These are phyloP conservation scores for Amaranthus palmeri DNA, from an alignment of 148 eudicot species.

Conservation along the genomic window DNA sequence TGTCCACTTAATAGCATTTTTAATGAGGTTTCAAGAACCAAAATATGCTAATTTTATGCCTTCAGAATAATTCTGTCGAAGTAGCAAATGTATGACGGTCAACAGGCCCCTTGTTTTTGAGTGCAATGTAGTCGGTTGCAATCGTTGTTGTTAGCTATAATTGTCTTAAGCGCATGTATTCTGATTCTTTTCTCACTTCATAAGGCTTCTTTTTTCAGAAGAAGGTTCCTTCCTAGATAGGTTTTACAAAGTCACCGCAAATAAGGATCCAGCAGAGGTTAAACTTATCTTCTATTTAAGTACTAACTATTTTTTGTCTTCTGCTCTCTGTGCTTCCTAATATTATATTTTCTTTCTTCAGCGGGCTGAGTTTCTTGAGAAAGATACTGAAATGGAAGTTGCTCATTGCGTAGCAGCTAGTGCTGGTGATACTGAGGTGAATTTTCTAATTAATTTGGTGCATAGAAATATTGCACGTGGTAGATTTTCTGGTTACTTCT, in stretches of 20 bases:
- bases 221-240: constrained; percentile 81
- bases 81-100: background rate
- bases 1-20: background rate
- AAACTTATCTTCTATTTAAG: constrained; percentile 2
- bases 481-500: background rate
- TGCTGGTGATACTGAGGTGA: constrained; percentile 93
- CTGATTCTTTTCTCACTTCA: background rate
- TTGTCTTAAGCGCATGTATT: background rate
- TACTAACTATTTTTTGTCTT: background rate
- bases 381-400: constrained; percentile 87
- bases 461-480: background rate
- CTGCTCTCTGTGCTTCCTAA: background rate
- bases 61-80: background rate
- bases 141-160: background rate
- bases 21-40: no score
- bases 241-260: constrained; percentile 78
- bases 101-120: background rate
- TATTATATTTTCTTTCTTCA: constrained; percentile 26
- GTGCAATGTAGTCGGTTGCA: background rate
- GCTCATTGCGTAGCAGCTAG: constrained; percentile 92
- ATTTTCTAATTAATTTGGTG: background rate
- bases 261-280: constrained; percentile 72
- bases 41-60: no score
- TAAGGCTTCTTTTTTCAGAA: constrained; percentile 38
- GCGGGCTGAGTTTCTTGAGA: constrained; percentile 91